Evolutionary conservation across 2,329 filamentous ascomycete genomes (phyloP), one percentile per base, ranked within the genome.

Genomic region (Aspergillus chevalieri): DNA sequence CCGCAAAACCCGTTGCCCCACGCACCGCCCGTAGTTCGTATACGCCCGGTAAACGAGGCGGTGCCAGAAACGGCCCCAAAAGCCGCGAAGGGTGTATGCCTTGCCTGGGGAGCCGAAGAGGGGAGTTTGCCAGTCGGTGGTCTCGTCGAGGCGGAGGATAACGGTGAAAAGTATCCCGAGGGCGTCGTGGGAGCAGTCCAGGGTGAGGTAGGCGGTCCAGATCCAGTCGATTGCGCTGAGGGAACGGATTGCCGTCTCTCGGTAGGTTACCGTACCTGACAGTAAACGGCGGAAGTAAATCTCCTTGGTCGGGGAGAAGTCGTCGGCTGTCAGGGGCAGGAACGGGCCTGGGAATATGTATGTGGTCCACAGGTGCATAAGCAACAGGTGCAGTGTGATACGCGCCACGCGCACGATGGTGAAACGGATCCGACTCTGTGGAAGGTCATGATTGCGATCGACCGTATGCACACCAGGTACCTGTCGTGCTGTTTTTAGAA

Each of bases 21-120:
- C 6, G 15, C 17, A 50, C n/a, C 38, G 14, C 10, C 38, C 48
- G 4, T 22, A 47, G 9, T 42, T 47, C 19, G 17, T 47, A 39
- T 50, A 50, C 36, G 48, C 39, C 6, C 48, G 36, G 19, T 44
- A 43, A n/a, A 50, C 45, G 15, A 50, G 26, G 9, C 41, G 48
- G 21, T 50, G 48, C 48, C 48, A 50, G 30, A 50, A 50, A 7
- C 38, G 38, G 6, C 44, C 44, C 48, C 48, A 50, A 12, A 50
- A 50, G 7, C 45, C 17, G n/a, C 48, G 48, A 9, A 50, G 19
- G 6, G 22, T 44, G 22, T 28, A 44, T 17, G 42, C 42, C 22
- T 44, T 19, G 22, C 42, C 6, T 6, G 42, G 42, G 42, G 12
- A n/a, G 22, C 42, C 21, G 21, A 44, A 44, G n/a, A 44, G 14